Percentiles rank a stretch among this genome's conserved stretches.
phyloP scores from a whole-genome alignment of 83 land plant genomes.

The Thuja plicata region DNA sequence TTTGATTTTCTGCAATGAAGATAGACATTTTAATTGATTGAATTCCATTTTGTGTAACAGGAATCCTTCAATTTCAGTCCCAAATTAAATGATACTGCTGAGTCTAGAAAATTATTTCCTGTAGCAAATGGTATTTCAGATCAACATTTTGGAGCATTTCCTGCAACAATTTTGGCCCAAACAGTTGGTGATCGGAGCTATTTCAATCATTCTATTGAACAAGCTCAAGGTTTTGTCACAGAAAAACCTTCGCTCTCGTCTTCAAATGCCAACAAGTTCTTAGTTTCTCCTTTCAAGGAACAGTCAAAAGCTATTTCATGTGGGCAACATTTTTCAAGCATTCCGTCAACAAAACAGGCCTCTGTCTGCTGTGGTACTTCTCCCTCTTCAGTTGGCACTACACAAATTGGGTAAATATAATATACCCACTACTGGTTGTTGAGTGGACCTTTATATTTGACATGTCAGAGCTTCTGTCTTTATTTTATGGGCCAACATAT shows the following conservation, averaged over 20 bases:
- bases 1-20: not conserved
- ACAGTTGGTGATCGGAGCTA: not conserved
- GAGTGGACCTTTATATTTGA: not conserved
- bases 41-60: conserved; percentile 5
- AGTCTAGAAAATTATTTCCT: not conserved
- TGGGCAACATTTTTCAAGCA: not conserved
- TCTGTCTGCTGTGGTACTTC: conserved; percentile 8
- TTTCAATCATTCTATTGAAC: not conserved
- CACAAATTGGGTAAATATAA: conserved; percentile 5
- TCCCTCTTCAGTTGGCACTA: not conserved
- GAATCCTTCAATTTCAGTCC: not conserved
- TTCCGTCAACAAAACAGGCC: not conserved
- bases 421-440: no score
- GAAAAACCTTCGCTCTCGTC: not conserved
- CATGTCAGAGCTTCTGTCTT: not conserved
- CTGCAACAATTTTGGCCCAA: not conserved
- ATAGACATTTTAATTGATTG: not conserved
- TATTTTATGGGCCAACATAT: not conserved
- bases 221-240: not conserved
- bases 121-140: conserved; percentile 7
- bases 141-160: conserved; percentile 14
- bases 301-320: not conserved
- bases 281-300: conserved; percentile 1
- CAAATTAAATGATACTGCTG: not conserved
- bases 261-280: not conserved